Conservation (phyloP, 2,329 filamentous ascomycete species). For the Hirsutella thompsonii region DNA sequence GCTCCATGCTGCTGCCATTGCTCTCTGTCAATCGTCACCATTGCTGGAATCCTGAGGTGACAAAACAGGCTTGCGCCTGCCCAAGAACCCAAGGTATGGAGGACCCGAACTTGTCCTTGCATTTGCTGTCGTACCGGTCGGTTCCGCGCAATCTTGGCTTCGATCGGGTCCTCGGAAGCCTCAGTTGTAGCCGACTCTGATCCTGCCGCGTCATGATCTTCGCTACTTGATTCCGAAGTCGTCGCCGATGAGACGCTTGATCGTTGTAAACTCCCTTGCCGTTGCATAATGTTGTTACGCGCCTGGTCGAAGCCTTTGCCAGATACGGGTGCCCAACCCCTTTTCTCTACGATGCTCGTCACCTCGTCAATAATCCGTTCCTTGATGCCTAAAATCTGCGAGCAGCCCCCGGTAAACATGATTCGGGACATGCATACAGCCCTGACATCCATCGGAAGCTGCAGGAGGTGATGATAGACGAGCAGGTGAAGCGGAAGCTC, state of each 20-base stretch:
- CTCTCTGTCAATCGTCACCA: constrained; percentile 60
- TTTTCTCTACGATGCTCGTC: constrained; percentile 46
- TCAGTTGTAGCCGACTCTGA: constrained; percentile 12
- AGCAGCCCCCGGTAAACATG: constrained; percentile 71
- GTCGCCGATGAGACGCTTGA: constrained; percentile 10
- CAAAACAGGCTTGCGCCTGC: constrained; percentile 58
- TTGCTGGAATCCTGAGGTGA: constrained; percentile 53
- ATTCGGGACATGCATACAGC: constrained; percentile 81
- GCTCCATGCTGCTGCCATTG: constrained; percentile 56
- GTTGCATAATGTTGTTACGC: constrained; percentile 29
- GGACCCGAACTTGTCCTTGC: constrained; percentile 48
- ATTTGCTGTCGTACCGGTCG: constrained; percentile 25
- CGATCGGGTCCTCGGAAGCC: constrained; percentile 17
- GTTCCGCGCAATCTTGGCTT: constrained; percentile 22
- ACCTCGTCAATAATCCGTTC: constrained; percentile 67
- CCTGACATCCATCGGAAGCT: constrained; percentile 69
- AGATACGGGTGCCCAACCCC: constrained; percentile 67
- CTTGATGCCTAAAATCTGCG: constrained; percentile 68
- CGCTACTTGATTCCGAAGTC: constrained; percentile 10
- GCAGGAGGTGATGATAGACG: constrained; percentile 62
- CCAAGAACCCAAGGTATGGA: constrained; percentile 64
- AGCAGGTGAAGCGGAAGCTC: constrained; percentile 68
- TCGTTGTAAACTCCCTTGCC: constrained; percentile 11
- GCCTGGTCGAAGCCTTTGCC: constrained; percentile 53
- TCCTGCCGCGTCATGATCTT: constrained; percentile 10